phyloP scores from a whole-genome alignment of 208 protist species.

The Naegleria gruberi region DNA sequence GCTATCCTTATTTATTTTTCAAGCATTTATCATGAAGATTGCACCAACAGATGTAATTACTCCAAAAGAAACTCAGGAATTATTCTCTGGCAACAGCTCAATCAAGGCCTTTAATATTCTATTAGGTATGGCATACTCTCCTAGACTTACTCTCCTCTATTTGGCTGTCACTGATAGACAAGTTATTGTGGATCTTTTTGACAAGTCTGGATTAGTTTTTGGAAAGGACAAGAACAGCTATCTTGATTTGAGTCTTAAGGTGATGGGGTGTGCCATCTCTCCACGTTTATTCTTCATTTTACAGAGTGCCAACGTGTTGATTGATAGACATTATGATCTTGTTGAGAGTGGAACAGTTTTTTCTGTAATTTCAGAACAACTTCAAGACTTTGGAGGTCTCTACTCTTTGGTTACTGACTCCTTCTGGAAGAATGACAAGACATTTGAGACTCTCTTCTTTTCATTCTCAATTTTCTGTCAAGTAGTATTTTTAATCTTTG shows the following conservation, averaged over 20 bases:
- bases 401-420: not conserved
- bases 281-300: not conserved
- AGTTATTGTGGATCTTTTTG: not conserved
- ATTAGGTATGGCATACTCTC: not conserved
- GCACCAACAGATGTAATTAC: no score
- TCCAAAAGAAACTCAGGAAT: no score
- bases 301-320: not conserved
- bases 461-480: not conserved
- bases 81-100: no score
- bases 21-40: no score
- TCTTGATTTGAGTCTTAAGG: not conserved
- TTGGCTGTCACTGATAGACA: not conserved
- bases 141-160: not conserved
- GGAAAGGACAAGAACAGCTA: no score
- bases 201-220: not conserved
- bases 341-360: not conserved
- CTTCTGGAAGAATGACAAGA: not conserved
- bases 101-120: not conserved
- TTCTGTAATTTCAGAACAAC: not conserved
- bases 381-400: not conserved
- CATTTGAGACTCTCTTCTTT: not conserved
- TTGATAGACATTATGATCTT: not conserved
- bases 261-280: not conserved
- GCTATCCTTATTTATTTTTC: no score
- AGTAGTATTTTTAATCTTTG: not conserved